These are phyloP conservation scores for Neurospora cerealis DNA, from an alignment of 495 filamentous ascomycete genomes.

Conservation along the genomic window DNA sequence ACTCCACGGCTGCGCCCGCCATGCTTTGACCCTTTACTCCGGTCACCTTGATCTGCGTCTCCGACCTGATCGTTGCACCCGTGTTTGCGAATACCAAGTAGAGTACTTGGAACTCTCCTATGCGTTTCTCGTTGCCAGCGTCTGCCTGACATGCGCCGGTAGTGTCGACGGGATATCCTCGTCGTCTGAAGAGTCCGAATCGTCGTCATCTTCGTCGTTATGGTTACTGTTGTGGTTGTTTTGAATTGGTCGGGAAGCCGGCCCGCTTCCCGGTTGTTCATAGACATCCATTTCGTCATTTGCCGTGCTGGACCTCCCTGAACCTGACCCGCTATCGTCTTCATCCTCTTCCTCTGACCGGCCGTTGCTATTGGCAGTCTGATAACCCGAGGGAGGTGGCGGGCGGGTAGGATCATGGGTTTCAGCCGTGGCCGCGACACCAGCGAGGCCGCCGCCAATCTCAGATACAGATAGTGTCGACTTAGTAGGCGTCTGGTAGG, in stretches of 20 bases:
- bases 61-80: not conserved
- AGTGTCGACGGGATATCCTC: constrained; percentile 33
- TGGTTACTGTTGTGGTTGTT: not conserved
- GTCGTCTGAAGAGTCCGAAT: constrained; percentile 27
- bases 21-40: not conserved
- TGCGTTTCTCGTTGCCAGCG: constrained; percentile 3
- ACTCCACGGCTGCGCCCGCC: not conserved
- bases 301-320: not conserved
- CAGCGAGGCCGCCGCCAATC: constrained; percentile 22
- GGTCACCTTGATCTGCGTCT: not conserved
- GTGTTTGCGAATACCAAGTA: not conserved
- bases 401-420: constrained; percentile 22
- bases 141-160: constrained; percentile 17
- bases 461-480: constrained; percentile 22
- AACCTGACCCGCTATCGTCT: not conserved
- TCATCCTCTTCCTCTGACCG: not conserved
- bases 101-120: not conserved
- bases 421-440: constrained; percentile 21
- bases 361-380: constrained; percentile 4
- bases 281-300: not conserved
- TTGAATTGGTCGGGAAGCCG: not conserved
- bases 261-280: not conserved
- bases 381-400: not conserved
- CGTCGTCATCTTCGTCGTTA: constrained; percentile 17
- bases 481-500: constrained; percentile 13